Base-by-base conservation (phyloP, 2,329 filamentous ascomycete genomes). In the Dothistroma pini region DNA sequence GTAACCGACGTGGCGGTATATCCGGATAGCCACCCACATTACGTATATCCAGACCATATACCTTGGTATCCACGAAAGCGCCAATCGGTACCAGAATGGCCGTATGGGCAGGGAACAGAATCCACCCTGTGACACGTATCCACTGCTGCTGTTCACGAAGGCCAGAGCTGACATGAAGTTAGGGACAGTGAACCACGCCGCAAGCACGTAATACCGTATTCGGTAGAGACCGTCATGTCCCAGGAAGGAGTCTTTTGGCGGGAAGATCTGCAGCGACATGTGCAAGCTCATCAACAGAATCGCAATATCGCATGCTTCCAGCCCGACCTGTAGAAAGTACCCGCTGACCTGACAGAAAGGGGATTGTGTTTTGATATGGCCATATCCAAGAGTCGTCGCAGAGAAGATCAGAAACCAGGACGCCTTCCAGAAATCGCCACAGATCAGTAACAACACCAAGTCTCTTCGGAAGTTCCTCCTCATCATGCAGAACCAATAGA, bases 401-500 rank as follows among this genome's bases (percentile, higher is more conserved):
- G 88, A 83, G 66, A 86, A 88, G 48, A 89, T 74, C 63, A 91
- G 80, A 63, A 88, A 86, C 83, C 86, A 90, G 2, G 86, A 71
- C 2, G 86, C 83, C 73, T 90, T 89, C 74, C 87, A 83, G 70
- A 89, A 82, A 73, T 92, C 89, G 67, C 87, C 88, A 63, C 86
- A 81, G 52, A 93, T 86, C 14, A 93, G 78, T 44, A 91, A 75
- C 81, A 93, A 85, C 60, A 93, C 88, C 58, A 93, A 81, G 64
- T 88, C 85, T 72, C 92, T 88, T 51, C 89, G 84, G 73, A 92
- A 93, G 64, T 83, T 86, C 69, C 88, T 83, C 66, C 85, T 82
- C 87, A 92, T 92, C 63, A 85, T 82, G 60, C 84, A 78, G 70
- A 93, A 91, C 86, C 87, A 91, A 75, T 88, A 89, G 47, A 88